Evolutionary conservation across 1,284 basidiomycete genomes (phyloP), one percentile per base, ranked within the genome.

Genomic region (Trametes versicolor): DNA sequence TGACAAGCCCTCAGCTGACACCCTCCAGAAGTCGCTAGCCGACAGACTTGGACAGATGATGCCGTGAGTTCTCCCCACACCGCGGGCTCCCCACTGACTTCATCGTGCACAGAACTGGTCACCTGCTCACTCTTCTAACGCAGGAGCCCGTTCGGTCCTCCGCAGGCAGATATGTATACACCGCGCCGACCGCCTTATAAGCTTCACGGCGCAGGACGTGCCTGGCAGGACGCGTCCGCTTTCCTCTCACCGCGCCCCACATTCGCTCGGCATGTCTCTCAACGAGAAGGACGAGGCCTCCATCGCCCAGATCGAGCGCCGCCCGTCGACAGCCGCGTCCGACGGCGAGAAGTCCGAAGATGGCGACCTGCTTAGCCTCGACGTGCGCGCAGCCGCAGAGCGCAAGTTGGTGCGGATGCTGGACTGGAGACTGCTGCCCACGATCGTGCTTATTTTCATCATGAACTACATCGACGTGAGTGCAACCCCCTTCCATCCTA

Each of bases 391-490:
- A 0, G 61, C 67, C 8, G 76, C 76, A 13, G 77, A 78, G 56
- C 72, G 71, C 54, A 64, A 58, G 29, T 69, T 78, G 5, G 74
- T 78, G 17, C 80, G 85, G 45, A 87, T 82, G 70, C 79, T 91
- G 48, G 89, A 91, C 68, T 76, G 76, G 61, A 79, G 89, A 47
- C 75, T 91, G 0, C 72, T 91, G 65, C 87, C 88, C 0, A 87
- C 85, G 0, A 85, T 91, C 60, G 81, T 87, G 51, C 49, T 88
- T 36, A 87, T 91, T 60, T 90, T 82, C 70, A 81, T 91, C 62
- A 85, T 90, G 85, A 91, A 91, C 70, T 90, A 88, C 69, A 89
- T 90, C 57, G 87, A 90, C 70, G 88, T 89, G 63, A 61, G 83
- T 77, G 41, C 15, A 2, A 17, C 15, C 41, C 37, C n/a, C 7